Base-by-base conservation (phyloP, 208 protist species). In the Novymonas esmeraldas region DNA sequence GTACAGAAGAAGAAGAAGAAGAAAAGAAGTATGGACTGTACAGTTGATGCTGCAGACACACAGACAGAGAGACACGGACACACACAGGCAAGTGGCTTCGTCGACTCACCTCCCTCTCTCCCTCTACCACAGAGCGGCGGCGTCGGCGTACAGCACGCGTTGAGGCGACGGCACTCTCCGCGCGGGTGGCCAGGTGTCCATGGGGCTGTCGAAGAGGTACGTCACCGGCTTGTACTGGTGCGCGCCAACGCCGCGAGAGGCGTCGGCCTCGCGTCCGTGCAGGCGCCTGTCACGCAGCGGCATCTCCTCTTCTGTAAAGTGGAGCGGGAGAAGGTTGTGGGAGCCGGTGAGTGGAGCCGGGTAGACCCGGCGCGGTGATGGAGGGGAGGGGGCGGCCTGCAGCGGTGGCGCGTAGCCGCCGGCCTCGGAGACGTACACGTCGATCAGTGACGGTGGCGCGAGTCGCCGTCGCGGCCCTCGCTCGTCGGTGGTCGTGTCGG, bases 161-260 rank as follows among this genome's bases (percentile, higher is more conserved):
- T 75, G 61, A 3, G 58, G 55, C 61, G 59, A 52, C 3, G 39
- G 29, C 38, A 46, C 10, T 0, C 42, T 51, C 14, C 61, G 61
- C 38, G 45, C 28, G 14, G 38, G 45, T 31, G 63, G 14, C 69
- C 69, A 75, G 38, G 54, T 55, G 46, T 68, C 61, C 46, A 64
- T 64, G 18, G 69, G 36, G 26, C 51, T 68, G 55, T 75, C 69
- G 50, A 75, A 75, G 60, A 75, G 50, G 61, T 75, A 75, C 20
- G 69, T 64, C 26, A 75, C 62, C 3, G 69, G 69, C 55, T 75
- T 75, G 39, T 75, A 68, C 18, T 46, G 60, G 29, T 75, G 61
- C n/a, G 46, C 44, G 18, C 44, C 41, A 10, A 68, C 61, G 29
- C 61, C 39, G n/a, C n/a, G n/a, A n/a, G n/a, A n/a, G n/a, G n/a